Conservation (phyloP, 1,139 yeast genomes). For the Eremothecium sinecaudum region DNA sequence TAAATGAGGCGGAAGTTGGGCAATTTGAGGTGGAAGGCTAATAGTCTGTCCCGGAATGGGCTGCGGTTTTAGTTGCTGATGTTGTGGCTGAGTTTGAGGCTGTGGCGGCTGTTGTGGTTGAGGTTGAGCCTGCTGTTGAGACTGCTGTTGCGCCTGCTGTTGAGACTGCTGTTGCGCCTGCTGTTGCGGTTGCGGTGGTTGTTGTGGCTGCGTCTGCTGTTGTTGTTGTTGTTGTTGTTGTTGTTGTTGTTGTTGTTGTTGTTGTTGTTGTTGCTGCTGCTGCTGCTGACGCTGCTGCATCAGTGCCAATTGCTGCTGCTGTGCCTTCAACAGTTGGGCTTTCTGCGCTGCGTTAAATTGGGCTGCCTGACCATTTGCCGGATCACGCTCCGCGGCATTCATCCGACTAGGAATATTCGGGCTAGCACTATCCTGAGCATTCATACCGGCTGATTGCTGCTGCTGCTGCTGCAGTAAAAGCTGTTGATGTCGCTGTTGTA, state of each 20-base stretch:
- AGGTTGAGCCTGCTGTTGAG: slow-evolving; percentile 15
- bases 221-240: slow-evolving; percentile 13
- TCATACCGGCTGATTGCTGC: slow-evolving; percentile 20
- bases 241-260: slow-evolving; percentile 18
- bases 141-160: slow-evolving; percentile 11
- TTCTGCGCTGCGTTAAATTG: slow-evolving; percentile 13
- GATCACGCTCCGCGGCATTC: background rate
- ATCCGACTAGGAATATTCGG: background rate
- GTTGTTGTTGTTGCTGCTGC: slow-evolving; percentile 16
- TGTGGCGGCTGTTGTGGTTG: slow-evolving; percentile 19
- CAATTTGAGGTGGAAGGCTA: slow-evolving; percentile 30
- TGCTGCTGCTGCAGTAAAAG: slow-evolving; percentile 19
- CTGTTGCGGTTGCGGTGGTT: slow-evolving; percentile 13
- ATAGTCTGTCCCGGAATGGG: slow-evolving; percentile 13
- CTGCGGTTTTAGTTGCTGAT: slow-evolving; percentile 11
- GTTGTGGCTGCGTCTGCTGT: slow-evolving; percentile 19
- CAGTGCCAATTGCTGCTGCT: slow-evolving; percentile 17
- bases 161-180: slow-evolving; percentile 15
- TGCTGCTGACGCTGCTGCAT: slow-evolving; percentile 16
- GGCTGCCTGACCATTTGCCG: background rate
- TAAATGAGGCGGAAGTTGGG: slow-evolving; percentile 27
- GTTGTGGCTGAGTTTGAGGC: slow-evolving; percentile 11
- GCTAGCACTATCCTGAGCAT: slow-evolving; percentile 8
- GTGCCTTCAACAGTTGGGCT: slow-evolving; percentile 14
- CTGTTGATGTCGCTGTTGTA: slow-evolving; percentile 31